These are phyloP conservation scores for Emergomyces africanus DNA, from an alignment of 2,329 filamentous ascomycete species.

Conservation along the genomic window DNA sequence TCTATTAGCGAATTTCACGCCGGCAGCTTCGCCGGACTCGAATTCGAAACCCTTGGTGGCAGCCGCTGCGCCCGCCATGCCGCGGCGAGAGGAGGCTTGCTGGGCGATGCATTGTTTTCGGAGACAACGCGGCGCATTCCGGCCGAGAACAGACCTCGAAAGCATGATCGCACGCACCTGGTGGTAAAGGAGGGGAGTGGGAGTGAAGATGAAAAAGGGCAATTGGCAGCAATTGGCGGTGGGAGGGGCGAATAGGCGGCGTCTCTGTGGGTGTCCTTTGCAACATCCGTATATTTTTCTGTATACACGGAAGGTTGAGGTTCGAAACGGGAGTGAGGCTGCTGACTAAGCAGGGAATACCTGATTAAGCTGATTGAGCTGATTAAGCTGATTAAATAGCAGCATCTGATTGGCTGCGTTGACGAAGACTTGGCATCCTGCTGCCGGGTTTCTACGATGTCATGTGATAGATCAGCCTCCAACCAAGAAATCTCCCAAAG, in stretches of 20 bases:
- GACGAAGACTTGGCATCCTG: constrained; percentile 19
- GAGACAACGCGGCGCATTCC: constrained; percentile 51
- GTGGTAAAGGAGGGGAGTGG: constrained; percentile 20
- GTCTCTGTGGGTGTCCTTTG: not conserved
- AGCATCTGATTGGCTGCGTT: constrained; percentile 26
- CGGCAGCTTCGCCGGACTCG: constrained; percentile 71
- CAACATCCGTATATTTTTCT: too few species aligned
- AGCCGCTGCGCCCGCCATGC: constrained; percentile 51
- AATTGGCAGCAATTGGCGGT: constrained; percentile 19
- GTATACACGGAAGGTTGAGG: too few species aligned
- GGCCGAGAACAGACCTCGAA: constrained; percentile 52
- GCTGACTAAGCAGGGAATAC: too few species aligned
- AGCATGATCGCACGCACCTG: constrained; percentile 48
- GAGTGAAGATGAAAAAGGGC: constrained; percentile 18
- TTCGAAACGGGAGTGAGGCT: constrained; percentile 30
- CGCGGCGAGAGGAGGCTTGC: constrained; percentile 44
- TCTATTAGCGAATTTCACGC: constrained; percentile 85
- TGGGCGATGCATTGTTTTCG: constrained; percentile 47
- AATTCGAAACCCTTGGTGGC: constrained; percentile 71
- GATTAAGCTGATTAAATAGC: constrained; percentile 18
- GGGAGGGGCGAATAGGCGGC: constrained; percentile 15
- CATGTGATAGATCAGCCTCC: constrained; percentile 2
- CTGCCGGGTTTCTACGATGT: constrained; percentile 2
- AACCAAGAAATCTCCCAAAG: not conserved
- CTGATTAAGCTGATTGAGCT: constrained; percentile 8